Evolutionary conservation across 2,329 filamentous ascomycete genomes (phyloP), one percentile per base, ranked within the genome.

Genomic region (Hymenoscyphus repandus): DNA sequence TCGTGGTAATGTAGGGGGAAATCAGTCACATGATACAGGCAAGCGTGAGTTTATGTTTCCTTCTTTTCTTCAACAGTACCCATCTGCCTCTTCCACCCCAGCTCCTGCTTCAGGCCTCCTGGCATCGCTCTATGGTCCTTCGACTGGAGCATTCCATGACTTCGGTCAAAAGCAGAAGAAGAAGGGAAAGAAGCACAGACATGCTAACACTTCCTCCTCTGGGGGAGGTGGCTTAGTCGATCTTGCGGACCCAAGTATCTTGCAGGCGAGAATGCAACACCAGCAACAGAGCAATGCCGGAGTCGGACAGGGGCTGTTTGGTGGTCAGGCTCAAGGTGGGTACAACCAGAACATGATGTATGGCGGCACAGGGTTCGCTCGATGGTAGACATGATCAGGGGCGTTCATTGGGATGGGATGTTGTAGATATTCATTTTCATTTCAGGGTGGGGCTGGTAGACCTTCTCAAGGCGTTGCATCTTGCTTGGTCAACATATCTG

Each of bases 161-260:
- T 85, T 86, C 76, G 87, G 87, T 76, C 86, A 88, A 77, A 95
- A 96, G 85, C 90, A 95, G 83, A 96, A 95, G 86, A 96, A 96
- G 84, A 96, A 96, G 90, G 90, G 90, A 79, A 96, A 96, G 85
- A 96, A 96, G 90, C 92, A 96, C 82, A 95, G 91, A 85, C 91
- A 96, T 86, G 92, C 90, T 93, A 96, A 96, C 90, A 96, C 92
- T 92, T 96, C 91, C 88, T 97, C 92, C 85, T 95, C 90, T 84
- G 88, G 88, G 79, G 91, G 90, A 83, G 89, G 90, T 88, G 91
- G 89, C 79, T 84, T 96, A 92, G 91, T 95, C 79, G 91, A 97
- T 95, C 90, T 96, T 91, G 90, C 88, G 80, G 91, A 97, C 90
- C 92, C 92, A 81, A 96, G 90, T 82, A 96, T 96, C 82, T 85